Percentiles rank a stretch among this genome's conserved stretches.
These are phyloP conservation scores for Pterula multifida DNA, from an alignment of 1,284 basidiomycete genomes.

Conservation along the genomic window DNA sequence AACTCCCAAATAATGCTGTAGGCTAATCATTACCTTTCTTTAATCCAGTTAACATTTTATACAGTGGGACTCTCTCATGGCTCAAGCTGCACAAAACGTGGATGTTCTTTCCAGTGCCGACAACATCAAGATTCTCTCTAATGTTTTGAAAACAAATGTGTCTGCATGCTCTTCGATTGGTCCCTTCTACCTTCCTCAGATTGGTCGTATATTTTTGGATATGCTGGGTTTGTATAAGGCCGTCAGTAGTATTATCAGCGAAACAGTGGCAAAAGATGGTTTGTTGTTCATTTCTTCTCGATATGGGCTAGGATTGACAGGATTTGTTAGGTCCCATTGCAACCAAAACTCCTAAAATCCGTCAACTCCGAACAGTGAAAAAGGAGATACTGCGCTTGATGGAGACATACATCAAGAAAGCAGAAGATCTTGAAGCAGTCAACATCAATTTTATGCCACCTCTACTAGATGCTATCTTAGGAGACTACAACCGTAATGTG, in stretches of 20 bases:
- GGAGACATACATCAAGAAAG: constrained; percentile 96
- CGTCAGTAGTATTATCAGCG: constrained; percentile 94
- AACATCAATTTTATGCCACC: constrained; percentile 92
- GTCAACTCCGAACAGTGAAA: constrained; percentile 93
- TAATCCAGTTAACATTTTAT: constrained; percentile 6
- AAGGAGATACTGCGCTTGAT: constrained; percentile 97
- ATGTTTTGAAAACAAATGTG: constrained; percentile 98
- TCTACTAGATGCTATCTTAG: constrained; percentile 90
- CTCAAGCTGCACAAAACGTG: constrained; percentile 87
- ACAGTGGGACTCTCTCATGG: constrained; percentile 96
- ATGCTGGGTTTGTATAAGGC: constrained; percentile 98
- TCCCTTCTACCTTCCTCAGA: constrained; percentile 93
- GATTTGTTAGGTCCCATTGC: constrained; percentile 65
- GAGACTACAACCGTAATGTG: constrained; percentile 94
- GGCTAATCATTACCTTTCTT: constrained; percentile 16
- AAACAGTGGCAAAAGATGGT: constrained; percentile 85
- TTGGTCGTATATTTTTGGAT: constrained; percentile 93
- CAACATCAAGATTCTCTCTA: constrained; percentile 95
- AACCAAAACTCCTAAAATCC: constrained; percentile 95
- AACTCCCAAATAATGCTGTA: constrained; percentile 92
- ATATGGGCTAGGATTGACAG: constrained; percentile 4
- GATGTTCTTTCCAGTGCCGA: constrained; percentile 87
- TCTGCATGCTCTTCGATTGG: constrained; percentile 97
- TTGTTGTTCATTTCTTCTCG: constrained; percentile 12
- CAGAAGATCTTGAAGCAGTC: constrained; percentile 90